These are phyloP conservation scores for Acacia confusa DNA, from an alignment of 306 rosid species.

Conservation along the genomic window DNA sequence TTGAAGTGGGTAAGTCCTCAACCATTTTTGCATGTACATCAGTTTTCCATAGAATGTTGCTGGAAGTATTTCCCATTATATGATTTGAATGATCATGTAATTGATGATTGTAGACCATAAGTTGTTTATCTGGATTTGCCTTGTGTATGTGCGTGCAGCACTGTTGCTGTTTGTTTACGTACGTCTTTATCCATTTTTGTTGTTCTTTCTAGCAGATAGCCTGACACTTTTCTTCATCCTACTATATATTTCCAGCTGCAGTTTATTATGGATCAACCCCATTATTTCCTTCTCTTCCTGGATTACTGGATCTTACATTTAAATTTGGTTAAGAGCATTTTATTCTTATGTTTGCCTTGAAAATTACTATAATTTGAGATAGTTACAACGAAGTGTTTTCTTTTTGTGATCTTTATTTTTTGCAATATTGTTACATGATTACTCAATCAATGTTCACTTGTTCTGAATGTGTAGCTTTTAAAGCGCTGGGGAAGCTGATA, in stretches of 20 bases:
- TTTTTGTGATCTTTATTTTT: conserved; percentile 12
- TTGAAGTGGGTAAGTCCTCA: conserved; percentile 69
- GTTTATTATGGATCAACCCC: conserved; percentile 6
- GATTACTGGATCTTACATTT: conserved; percentile 23
- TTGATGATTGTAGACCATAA: conserved; percentile 18
- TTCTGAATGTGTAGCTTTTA: conserved; percentile 64
- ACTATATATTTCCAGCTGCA: not conserved
- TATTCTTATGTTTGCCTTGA: conserved; percentile 19
- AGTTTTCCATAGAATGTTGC: conserved; percentile 28
- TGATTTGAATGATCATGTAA: conserved; percentile 2
- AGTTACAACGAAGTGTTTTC: not conserved
- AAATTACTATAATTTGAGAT: conserved; percentile 12
- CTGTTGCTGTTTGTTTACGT: conserved; percentile 15
- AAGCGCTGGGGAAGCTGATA: conserved; percentile 89
- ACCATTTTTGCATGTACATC: conserved; percentile 18
- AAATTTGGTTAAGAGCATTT: conserved; percentile 15
- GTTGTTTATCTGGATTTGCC: conserved; percentile 12
- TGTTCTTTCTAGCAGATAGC: conserved; percentile 22
- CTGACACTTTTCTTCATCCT: not conserved
- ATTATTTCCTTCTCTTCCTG: conserved; percentile 16
- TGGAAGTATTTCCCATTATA: not conserved
- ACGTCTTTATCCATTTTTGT: conserved; percentile 13
- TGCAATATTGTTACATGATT: conserved; percentile 19
- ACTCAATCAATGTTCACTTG: conserved; percentile 25
- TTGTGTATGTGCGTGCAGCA: conserved; percentile 5